phyloP scores from a whole-genome alignment of 176 grass and related monocot genomes.

The Oryza meridionalis region DNA sequence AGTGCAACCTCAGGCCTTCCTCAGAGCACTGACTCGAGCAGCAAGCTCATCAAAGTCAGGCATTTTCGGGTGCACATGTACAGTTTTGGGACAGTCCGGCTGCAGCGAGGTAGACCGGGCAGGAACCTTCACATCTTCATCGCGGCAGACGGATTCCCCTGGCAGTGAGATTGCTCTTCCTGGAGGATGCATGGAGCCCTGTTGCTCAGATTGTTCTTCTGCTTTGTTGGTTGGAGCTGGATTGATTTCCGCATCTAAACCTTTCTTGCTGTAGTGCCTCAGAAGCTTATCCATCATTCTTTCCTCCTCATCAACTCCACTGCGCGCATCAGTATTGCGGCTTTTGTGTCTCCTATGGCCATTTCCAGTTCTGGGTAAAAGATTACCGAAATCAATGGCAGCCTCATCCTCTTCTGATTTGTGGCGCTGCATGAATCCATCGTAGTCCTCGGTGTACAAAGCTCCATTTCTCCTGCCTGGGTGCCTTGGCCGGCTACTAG shows the following conservation, averaged over 20 bases:
- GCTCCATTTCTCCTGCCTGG: slow-evolving; percentile 43
- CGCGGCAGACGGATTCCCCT: not conserved
- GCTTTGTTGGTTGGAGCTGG: slow-evolving; percentile 20
- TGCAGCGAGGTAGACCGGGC: slow-evolving; percentile 47
- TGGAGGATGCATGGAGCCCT: slow-evolving; percentile 24
- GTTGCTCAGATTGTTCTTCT: slow-evolving; percentile 3
- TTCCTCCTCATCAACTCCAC: slow-evolving; percentile 64
- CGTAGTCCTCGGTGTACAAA: slow-evolving; percentile 39
- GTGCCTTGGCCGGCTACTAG: slow-evolving; percentile 38
- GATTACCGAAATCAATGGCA: slow-evolving; percentile 71
- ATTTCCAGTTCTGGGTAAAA: slow-evolving; percentile 38
- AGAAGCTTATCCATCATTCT: slow-evolving; percentile 80
- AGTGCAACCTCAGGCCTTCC: slow-evolving; percentile 45
- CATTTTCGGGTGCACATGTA: slow-evolving; percentile 58
- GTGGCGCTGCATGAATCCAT: slow-evolving; percentile 22
- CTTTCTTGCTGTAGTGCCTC: slow-evolving; percentile 73
- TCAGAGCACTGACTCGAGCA: slow-evolving; percentile 56
- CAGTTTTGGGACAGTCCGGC: slow-evolving; percentile 19
- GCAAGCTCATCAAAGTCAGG: slow-evolving; percentile 66
- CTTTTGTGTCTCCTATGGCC: slow-evolving; percentile 38
- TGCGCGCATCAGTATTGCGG: not conserved
- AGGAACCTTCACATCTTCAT: slow-evolving; percentile 30
- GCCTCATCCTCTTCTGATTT: slow-evolving; percentile 47
- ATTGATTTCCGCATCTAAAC: slow-evolving; percentile 27
- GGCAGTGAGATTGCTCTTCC: slow-evolving; percentile 50